Evolutionary conservation across 768 basidiomycete genomes (phyloP), one percentile per base, ranked within the genome.

Genomic region (Myochromella boudieri): DNA sequence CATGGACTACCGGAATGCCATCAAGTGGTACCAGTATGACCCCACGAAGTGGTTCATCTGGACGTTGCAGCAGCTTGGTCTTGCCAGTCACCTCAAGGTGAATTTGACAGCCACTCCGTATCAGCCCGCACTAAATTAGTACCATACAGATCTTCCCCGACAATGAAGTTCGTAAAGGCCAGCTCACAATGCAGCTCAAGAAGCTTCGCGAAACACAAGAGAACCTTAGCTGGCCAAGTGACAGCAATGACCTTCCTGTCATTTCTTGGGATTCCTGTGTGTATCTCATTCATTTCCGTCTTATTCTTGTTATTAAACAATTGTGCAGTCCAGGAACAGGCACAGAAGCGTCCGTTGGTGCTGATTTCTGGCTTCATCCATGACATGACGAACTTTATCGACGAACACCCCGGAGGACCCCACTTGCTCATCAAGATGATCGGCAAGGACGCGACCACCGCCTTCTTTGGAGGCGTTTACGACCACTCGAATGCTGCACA

Each of bases 1-100:
- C 6, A 92, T 92, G 89, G 94, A 97, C 67, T 97, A 94, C 73
- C 81, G 94, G 20, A 95, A 95, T 60, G 94, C 94, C 46, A 92
- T 95, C 76, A 91, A 77, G 67, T 92, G 90, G 90, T 90, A 88
- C 67, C 90, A 93, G 62, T 93, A 92, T 60, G 90, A 92, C 62
- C 91, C 91, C 8, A 93, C 91, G 27, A 93, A 93, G 65, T 94
- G 91, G 91, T 89, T 91, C 72, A 94, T 92, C 69, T 77, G 73
- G 70, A 66, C 68, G 9, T 77, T 76, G 68, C 62, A 78, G 46
- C 53, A 69, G 50, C 15, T 91, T 37, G 87, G 89, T 21, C 75
- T 87, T 36, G 85, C 87, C 17, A 77, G 77, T 34, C 84, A 87
- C 62, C 75, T 90, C 51, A 87, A 87, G 73, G 74, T 76, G 37